These are phyloP conservation scores for Amylostereum areolatum DNA, from an alignment of 1,284 basidiomycete species.

Conservation along the genomic window DNA sequence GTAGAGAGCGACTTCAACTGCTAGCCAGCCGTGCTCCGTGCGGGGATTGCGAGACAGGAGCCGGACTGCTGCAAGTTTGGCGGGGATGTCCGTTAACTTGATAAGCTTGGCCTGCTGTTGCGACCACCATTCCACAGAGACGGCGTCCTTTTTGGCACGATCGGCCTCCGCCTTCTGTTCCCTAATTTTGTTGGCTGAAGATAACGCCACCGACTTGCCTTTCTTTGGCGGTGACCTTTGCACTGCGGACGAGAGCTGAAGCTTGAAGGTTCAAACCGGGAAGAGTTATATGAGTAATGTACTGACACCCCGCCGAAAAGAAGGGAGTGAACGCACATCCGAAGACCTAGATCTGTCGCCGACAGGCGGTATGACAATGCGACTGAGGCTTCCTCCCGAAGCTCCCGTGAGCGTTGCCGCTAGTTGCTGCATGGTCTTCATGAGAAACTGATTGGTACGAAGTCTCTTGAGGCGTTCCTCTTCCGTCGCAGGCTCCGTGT, in stretches of 20 bases:
- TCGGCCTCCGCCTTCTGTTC: conserved; percentile 41
- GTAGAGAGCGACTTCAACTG: conserved; percentile 46
- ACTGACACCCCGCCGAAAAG: no score
- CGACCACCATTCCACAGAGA: conserved; percentile 43
- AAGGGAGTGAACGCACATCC: no score
- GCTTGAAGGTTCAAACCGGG: no score
- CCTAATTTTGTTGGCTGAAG: conserved; percentile 35
- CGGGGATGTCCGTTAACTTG: conserved; percentile 15
- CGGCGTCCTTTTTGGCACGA: conserved; percentile 28
- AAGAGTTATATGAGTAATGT: no score
- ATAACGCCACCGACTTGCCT: conserved; percentile 24
- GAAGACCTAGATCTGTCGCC: conserved; percentile 12
- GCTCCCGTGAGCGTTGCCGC: conserved; percentile 62
- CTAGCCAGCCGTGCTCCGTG: conserved; percentile 34
- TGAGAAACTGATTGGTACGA: conserved; percentile 46
- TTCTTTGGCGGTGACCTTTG: conserved; percentile 14
- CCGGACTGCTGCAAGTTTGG: no score
- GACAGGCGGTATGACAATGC: conserved; percentile 43
- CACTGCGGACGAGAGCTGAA: conserved; percentile 26
- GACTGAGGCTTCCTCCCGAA: conserved; percentile 43
- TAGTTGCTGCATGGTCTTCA: conserved; percentile 48
- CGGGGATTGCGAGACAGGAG: conserved; percentile 37
- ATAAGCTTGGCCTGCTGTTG: conserved; percentile 33
- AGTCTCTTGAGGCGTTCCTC: conserved; percentile 33
- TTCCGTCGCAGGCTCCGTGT: conserved; percentile 23